Percentiles rank a stretch among this genome's conserved stretches.
Conservation (phyloP, 129 eudicot species). For the Artemisia argyi region DNA sequence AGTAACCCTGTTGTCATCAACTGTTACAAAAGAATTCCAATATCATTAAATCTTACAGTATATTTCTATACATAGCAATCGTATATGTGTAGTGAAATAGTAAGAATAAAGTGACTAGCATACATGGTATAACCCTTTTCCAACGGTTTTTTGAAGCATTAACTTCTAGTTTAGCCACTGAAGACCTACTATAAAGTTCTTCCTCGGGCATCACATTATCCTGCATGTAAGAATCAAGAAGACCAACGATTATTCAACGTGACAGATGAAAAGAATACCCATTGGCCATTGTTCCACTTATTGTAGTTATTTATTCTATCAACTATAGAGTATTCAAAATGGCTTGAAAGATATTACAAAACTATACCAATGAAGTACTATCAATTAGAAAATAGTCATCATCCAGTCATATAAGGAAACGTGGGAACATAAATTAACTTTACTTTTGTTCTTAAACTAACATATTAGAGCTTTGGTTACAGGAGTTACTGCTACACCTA, state of each 20-base stretch:
- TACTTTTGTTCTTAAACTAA: no score
- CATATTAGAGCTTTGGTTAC: no score
- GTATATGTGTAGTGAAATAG: neutral
- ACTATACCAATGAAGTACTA: no score
- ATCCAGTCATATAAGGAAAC: no score
- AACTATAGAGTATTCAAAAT: no score
- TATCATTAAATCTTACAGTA: neutral
- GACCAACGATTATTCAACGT: neutral
- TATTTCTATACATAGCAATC: neutral
- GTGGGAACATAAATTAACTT: no score
- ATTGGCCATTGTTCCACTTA: no score
- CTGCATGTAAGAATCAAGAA: neutral
- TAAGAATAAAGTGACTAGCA: neutral
- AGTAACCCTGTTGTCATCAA: neutral
- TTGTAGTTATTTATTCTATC: no score
- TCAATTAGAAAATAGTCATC: no score
- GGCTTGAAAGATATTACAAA: no score
- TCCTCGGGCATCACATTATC: neutral
- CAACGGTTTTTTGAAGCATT: slow-evolving; percentile 1
- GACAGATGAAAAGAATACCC: no score
- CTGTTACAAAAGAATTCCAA: neutral
- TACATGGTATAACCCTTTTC: neutral
- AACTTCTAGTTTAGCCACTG: neutral
- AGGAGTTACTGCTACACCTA: no score
- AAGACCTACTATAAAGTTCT: neutral